Conservation (phyloP, 208 protist genomes). For the Leishmania martiniquensis region DNA sequence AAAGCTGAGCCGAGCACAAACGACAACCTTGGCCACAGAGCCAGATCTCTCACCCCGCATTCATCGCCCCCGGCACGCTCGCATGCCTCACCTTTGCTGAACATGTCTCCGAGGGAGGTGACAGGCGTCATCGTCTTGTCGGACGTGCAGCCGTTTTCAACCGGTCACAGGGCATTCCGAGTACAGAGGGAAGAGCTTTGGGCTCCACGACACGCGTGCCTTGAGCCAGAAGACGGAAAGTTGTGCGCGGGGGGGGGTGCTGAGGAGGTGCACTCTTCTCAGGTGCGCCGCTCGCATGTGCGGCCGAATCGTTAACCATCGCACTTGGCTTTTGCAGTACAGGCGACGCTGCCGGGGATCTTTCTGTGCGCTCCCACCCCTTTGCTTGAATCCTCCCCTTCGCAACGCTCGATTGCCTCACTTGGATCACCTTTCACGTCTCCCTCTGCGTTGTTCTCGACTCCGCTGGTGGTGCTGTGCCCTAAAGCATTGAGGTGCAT, state of each 20-base stretch:
- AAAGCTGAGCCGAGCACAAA: neutral
- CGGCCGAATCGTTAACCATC: neutral
- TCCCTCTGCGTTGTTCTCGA: neutral
- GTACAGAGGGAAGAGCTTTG: neutral
- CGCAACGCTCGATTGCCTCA: neutral
- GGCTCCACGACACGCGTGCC: neutral
- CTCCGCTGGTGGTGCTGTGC: neutral
- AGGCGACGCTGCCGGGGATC: neutral
- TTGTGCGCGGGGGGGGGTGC: neutral
- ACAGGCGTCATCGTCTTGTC: neutral
- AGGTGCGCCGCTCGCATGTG: neutral
- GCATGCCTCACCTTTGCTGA: neutral
- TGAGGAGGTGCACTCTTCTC: neutral
- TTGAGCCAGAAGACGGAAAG: too few species aligned
- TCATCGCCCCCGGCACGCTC: neutral
- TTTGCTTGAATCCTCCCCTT: neutral
- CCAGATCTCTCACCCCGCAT: neutral
- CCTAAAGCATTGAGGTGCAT: neutral
- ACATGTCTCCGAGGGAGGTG: neutral
- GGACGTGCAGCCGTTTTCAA: neutral
- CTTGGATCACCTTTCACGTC: too few species aligned
- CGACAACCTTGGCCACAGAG: neutral
- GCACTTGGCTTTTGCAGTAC: neutral
- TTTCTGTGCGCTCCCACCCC: neutral
- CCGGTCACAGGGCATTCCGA: too few species aligned